Evolutionary conservation across 176 grass and related monocot species (phyloP).

Genomic region (Ensete glaucum): DNA sequence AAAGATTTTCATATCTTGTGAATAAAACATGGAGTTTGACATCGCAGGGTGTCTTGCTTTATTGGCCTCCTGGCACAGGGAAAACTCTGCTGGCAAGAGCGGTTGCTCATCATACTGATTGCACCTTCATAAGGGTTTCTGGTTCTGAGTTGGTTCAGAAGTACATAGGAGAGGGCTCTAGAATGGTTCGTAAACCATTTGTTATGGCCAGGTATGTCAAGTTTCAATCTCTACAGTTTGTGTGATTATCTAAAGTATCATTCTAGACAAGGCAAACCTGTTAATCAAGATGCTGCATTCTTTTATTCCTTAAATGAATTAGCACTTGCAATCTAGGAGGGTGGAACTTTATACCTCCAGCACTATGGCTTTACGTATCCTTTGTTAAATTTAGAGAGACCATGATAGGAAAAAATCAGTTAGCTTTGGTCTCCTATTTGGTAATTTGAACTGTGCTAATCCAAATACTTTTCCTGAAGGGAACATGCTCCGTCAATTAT

Average conservation of each 20-base stretch:
- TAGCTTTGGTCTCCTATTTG: neutral
- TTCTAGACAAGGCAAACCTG: neutral
- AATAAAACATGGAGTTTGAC: constrained; percentile 1
- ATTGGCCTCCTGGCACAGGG: constrained; percentile 90
- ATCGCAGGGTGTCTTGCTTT: constrained; percentile 84
- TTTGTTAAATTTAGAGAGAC: neutral
- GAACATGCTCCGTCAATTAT: constrained; percentile 97
- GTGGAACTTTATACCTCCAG: too few species aligned
- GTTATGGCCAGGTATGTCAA: constrained; percentile 87
- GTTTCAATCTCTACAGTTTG: neutral
- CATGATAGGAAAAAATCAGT: too few species aligned
- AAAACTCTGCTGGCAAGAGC: constrained; percentile 92
- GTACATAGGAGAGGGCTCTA: constrained; percentile 95
- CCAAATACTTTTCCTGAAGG: constrained; percentile 30
- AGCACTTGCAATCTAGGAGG: neutral
- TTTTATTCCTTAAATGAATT: too few species aligned
- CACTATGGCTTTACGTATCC: too few species aligned
- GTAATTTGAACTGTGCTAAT: neutral
- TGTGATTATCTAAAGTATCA: neutral
- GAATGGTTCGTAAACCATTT: constrained; percentile 98
- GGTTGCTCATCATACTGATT: constrained; percentile 97
- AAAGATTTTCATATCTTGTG: constrained; percentile 1
- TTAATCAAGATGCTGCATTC: neutral
- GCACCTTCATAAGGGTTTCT: constrained; percentile 96
- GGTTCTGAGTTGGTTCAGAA: constrained; percentile 98